Percentiles rank a stretch among this genome's conserved stretches.
Evolutionary conservation across 2,329 filamentous ascomycete species (phyloP).

Genomic region (Diaporthe ampelina): DNA sequence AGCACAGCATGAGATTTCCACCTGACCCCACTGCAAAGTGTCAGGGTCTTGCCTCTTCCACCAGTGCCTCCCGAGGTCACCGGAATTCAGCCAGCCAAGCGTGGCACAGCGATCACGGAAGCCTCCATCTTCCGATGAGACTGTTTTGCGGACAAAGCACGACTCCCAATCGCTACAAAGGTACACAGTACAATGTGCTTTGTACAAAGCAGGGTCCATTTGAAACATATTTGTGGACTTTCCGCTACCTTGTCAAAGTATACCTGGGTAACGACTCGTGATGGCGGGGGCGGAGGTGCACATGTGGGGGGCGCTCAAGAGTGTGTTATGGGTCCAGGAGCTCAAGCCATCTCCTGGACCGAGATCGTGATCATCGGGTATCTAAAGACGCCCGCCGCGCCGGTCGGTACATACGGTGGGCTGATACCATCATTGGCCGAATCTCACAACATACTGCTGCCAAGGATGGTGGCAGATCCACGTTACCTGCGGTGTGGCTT

Average conservation of each 20-base stretch:
- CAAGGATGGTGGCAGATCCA: conserved; percentile 10
- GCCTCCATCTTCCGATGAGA: background rate
- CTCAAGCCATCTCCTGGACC: background rate
- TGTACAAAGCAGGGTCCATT: background rate
- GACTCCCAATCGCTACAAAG: background rate
- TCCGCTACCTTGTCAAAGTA: background rate
- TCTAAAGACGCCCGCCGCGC: background rate
- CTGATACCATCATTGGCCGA: background rate
- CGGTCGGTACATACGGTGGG: background rate
- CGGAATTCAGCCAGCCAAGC: background rate
- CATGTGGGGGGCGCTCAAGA: background rate
- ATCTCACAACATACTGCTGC: background rate
- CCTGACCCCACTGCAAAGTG: background rate
- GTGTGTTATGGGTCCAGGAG: background rate
- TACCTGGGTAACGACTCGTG: background rate
- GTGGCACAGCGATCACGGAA: background rate
- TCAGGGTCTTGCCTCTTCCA: background rate
- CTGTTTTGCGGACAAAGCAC: background rate
- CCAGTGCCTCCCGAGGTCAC: background rate
- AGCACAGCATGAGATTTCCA: no score
- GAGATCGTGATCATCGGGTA: background rate
- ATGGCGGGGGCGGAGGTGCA: background rate
- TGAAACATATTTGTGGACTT: background rate
- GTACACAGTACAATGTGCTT: background rate
- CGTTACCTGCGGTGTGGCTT: background rate